Evolutionary conservation across 108 stramenopile species (phyloP).

Genomic region (Skeletonema menzelii): DNA sequence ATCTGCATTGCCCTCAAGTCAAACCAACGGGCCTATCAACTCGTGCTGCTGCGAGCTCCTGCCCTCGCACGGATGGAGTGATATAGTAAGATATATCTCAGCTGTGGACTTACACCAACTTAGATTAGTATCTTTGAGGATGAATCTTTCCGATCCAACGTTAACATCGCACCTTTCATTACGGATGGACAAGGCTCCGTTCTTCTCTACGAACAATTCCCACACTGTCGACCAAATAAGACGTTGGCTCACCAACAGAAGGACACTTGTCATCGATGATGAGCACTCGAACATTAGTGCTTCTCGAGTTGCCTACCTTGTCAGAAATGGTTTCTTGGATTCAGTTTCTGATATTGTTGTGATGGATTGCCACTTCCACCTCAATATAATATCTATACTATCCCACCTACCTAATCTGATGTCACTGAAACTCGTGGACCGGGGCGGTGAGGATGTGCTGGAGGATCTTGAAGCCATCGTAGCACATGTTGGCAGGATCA

Average conservation of each 20-base stretch:
- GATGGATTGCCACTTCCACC: constrained; percentile 32
- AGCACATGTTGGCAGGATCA: constrained; percentile 9
- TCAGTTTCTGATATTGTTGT: constrained; percentile 29
- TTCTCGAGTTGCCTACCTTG: constrained; percentile 18
- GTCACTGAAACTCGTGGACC: constrained; percentile 19
- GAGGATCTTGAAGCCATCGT: constrained; percentile 29
- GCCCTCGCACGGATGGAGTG: not conserved
- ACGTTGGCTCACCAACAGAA: constrained; percentile 29
- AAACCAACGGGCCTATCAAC: not conserved
- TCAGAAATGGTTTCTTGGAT: constrained; percentile 24
- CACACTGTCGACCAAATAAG: constrained; percentile 9
- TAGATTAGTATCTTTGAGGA: constrained; percentile 33
- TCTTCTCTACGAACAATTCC: constrained; percentile 11
- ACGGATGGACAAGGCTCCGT: constrained; percentile 30
- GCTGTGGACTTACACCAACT: constrained; percentile 32
- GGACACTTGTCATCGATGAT: constrained; percentile 27
- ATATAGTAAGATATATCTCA: constrained; percentile 20
- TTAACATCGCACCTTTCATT: constrained; percentile 30
- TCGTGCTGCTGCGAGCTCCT: not conserved
- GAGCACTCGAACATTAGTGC: constrained; percentile 13
- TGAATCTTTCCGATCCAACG: constrained; percentile 13
- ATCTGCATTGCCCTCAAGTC: not conserved
- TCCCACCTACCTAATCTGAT: constrained; percentile 15
- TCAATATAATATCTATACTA: constrained; percentile 8
- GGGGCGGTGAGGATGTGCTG: constrained; percentile 5